These are phyloP conservation scores for Entomophthora muscae DNA, from an alignment of 371 early-diverging fungal genomes.

Conservation along the genomic window DNA sequence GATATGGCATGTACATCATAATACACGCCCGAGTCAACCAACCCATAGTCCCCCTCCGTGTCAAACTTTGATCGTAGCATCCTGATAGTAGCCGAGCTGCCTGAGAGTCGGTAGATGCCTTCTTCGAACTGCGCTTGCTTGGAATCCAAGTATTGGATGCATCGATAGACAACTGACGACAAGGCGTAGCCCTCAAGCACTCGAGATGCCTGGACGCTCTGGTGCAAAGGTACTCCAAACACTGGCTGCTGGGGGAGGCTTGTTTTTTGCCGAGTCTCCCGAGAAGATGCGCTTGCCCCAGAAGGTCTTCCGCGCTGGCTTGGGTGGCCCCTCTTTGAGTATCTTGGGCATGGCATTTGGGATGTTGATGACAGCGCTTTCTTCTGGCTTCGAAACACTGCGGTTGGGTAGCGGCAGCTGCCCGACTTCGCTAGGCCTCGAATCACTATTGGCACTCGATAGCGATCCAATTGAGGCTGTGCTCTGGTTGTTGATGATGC, in stretches of 20 bases:
- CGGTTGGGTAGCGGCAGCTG: too few species aligned
- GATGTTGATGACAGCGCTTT: too few species aligned
- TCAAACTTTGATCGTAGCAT: constrained; percentile 62
- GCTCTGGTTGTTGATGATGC: too few species aligned
- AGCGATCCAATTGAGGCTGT: too few species aligned
- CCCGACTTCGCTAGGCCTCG: too few species aligned
- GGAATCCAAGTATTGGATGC: constrained; percentile 83
- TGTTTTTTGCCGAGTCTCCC: background rate
- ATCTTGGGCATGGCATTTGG: too few species aligned
- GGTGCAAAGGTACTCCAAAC: background rate
- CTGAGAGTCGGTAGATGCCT: constrained; percentile 85
- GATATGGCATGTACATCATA: constrained; percentile 84
- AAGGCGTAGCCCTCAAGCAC: constrained; percentile 51
- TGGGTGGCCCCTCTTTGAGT: too few species aligned
- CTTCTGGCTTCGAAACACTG: too few species aligned
- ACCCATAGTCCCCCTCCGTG: constrained; percentile 24
- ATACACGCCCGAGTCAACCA: constrained; percentile 23
- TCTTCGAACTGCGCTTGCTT: constrained; percentile 69
- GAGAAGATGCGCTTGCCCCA: background rate
- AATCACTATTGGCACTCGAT: too few species aligned
- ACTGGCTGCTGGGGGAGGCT: background rate
- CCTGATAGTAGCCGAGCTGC: constrained; percentile 49
- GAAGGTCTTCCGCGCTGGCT: background rate
- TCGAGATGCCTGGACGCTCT: background rate
- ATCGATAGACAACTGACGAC: constrained; percentile 82